A percentile compares a stretch with the other conserved stretches of the same genome.
These are phyloP conservation scores for Acrocalymma vagum DNA, from an alignment of 2,329 filamentous ascomycete genomes.

Conservation along the genomic window DNA sequence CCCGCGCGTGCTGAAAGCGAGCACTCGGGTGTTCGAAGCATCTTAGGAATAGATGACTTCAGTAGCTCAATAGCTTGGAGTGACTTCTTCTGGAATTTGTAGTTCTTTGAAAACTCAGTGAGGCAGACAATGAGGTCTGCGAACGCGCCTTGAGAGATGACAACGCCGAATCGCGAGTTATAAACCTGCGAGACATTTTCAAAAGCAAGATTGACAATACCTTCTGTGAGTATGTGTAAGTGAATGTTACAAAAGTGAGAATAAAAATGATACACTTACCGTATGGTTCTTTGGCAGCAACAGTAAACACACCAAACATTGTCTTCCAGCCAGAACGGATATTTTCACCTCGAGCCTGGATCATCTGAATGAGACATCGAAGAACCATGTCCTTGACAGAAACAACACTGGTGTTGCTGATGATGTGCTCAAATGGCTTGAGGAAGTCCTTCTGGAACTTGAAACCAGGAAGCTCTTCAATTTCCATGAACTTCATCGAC, in stretches of 20 bases:
- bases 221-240: conserved; percentile 67
- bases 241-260: background rate
- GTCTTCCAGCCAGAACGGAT: conserved; percentile 98
- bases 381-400: conserved; percentile 98
- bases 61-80: conserved; percentile 93
- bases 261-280: conserved; percentile 54
- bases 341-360: conserved; percentile 94
- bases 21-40: conserved; percentile 95
- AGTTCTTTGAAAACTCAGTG: conserved; percentile 98
- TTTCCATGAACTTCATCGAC: conserved; percentile 98
- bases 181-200: conserved; percentile 97
- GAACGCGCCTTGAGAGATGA: conserved; percentile 96
- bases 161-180: conserved; percentile 92
- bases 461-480: conserved; percentile 96
- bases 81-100: conserved; percentile 98
- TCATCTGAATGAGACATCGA: conserved; percentile 97
- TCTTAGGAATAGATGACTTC: conserved; percentile 91
- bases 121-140: conserved; percentile 95
- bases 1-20: conserved; percentile 76
- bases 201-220: conserved; percentile 94
- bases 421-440: conserved; percentile 97
- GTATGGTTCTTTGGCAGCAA: conserved; percentile 90
- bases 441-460: conserved; percentile 99
- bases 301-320: conserved; percentile 99
- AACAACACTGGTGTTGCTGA: conserved; percentile 89